Base-by-base conservation (phyloP, 257 asterid species). In the Echium plantagineum region DNA sequence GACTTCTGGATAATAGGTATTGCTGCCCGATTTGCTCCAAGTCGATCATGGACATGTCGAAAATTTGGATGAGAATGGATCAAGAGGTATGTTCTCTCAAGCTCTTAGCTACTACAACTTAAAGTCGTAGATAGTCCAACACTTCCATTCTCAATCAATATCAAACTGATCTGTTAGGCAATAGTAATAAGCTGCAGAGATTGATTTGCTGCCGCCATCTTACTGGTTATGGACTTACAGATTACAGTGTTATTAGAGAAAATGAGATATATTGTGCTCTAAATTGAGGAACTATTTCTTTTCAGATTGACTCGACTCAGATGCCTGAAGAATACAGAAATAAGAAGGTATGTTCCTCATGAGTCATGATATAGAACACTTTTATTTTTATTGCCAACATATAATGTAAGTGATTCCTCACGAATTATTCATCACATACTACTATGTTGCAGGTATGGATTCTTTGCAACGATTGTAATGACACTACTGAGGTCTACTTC, bases 1-100 rank as follows among this genome's bases (percentile, higher is more conserved):
- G 64, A 71, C 35, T 8, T 21, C 24, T 21, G n/a, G 3, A 55
- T 17, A 28, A 9, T 51, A 93, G 98, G 80, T 89, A 72, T 56
- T 86, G 94, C 81, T 93, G 98, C 69, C 97, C 98, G 6, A 86
- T 93, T 63, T 93, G 98, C 69, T 89, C 96, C 57, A 93, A 66
- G 69, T 86, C 96, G 53, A 81, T 76, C 63, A 70, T 75, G 68
- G 95, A 93, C 78, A 88, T 93, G 97, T 76, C 97, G 73, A n/a
- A n/a, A n/a, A n/a, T n/a, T n/a, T n/a, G n/a, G n/a, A n/a, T n/a
- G n/a, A n/a, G n/a, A n/a, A n/a, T 93, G 51, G 94, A 93, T 35
- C 96, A 82, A 59, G 98, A 88, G 94, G 96, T 91, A 28, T 5
- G 79, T 56, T 55, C 65, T 28, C 6, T 24, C 10, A 42, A 42